A percentile compares a stretch with the other conserved stretches of the same genome.
These are phyloP conservation scores for Geotrichum candidum DNA, from an alignment of 1,139 yeast genomes.

Conservation along the genomic window DNA sequence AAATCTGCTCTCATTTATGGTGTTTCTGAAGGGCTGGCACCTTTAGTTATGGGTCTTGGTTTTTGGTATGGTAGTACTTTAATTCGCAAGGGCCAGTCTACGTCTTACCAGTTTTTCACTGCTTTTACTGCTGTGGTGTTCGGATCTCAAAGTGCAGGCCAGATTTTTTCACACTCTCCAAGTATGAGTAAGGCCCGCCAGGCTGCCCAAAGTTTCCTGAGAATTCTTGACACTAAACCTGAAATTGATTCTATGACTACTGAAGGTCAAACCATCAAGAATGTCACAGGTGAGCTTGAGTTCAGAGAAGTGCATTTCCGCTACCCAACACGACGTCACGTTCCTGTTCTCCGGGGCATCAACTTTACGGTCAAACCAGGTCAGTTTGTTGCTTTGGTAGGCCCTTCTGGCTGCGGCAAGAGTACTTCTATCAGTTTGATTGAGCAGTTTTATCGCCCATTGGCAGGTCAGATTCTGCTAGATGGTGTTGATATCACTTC, in stretches of 20 bases:
- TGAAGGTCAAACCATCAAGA: conserved; percentile 43
- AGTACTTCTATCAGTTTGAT: conserved; percentile 83
- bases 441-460: conserved; percentile 74
- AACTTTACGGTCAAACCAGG: conserved; percentile 67
- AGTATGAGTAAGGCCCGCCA: conserved; percentile 46
- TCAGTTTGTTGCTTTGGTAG: conserved; percentile 87
- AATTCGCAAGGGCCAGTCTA: conserved; percentile 34
- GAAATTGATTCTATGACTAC: conserved; percentile 48
- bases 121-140: conserved; percentile 52
- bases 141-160: conserved; percentile 80
- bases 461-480: conserved; percentile 55
- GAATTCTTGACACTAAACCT: conserved; percentile 62
- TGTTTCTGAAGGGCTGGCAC: conserved; percentile 36
- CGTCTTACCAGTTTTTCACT: conserved; percentile 32
- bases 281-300: conserved; percentile 48
- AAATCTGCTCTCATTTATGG: conserved; percentile 34
- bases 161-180: conserved; percentile 83
- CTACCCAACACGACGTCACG: conserved; percentile 79
- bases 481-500: conserved; percentile 68
- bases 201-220: conserved; percentile 77
- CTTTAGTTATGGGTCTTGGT: conserved; percentile 38
- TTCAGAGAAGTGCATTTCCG: conserved; percentile 62
- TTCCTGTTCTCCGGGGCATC: conserved; percentile 62
- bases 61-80: conserved; percentile 39
- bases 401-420: conserved; percentile 94